phyloP scores from a whole-genome alignment of 257 asterid genomes.

The Leptodermis oblonga region DNA sequence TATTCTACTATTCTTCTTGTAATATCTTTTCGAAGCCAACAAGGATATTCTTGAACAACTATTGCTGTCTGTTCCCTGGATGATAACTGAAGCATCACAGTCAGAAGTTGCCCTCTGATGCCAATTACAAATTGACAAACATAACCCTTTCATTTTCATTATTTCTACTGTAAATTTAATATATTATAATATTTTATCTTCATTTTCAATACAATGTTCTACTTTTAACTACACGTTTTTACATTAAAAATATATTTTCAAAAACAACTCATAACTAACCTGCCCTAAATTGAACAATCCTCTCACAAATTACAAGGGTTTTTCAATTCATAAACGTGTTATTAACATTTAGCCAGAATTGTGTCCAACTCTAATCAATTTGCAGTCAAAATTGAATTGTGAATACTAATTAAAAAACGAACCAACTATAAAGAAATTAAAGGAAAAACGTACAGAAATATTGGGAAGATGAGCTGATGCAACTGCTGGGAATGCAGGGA shows the following conservation, averaged over 20 bases:
- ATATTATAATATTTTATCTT: too few relatives aligned
- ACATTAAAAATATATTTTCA: too few relatives aligned
- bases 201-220: too few relatives aligned
- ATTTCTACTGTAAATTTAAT: too few relatives aligned
- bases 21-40: conserved; percentile 16
- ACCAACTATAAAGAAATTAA: neutral
- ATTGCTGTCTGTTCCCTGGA: conserved; percentile 48
- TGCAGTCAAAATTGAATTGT: too few relatives aligned
- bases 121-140: neutral
- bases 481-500: conserved; percentile 12
- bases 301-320: too few relatives aligned
- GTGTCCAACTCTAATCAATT: neutral
- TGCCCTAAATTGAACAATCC: too few relatives aligned
- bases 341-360: too few relatives aligned
- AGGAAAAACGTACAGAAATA: conserved; percentile 39
- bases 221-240: too few relatives aligned
- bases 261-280: too few relatives aligned
- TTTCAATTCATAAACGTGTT: neutral
- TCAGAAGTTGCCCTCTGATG: conserved; percentile 25
- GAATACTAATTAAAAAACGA: neutral
- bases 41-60: conserved; percentile 7
- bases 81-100: conserved; percentile 50
- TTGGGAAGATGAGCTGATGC: conserved; percentile 19
- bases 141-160: too few relatives aligned
- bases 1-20: conserved; percentile 20